phyloP scores from a whole-genome alignment of 768 basidiomycete species.

The Mycena galopus region DNA sequence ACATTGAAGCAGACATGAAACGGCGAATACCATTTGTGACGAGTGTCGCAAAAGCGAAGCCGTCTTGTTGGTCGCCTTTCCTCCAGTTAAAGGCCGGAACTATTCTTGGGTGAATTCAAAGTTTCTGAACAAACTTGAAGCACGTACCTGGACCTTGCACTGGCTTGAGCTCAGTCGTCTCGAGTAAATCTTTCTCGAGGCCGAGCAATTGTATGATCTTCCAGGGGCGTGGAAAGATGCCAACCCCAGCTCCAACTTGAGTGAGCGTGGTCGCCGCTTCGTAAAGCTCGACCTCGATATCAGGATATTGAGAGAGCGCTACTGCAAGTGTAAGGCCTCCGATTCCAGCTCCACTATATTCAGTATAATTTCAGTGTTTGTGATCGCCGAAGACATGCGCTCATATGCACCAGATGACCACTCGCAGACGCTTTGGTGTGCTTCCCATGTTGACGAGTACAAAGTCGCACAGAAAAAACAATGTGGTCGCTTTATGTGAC shows the following conservation, averaged over 20 bases:
- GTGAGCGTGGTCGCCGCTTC: constrained; percentile 64
- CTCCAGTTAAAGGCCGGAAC: constrained; percentile 68
- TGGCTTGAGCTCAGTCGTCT: constrained; percentile 51
- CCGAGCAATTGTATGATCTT: constrained; percentile 60
- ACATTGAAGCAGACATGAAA: constrained; percentile 1
- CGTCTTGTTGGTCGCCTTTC: constrained; percentile 70
- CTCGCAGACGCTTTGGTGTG: constrained; percentile 55
- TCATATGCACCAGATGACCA: constrained; percentile 67
- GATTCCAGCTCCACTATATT: constrained; percentile 66
- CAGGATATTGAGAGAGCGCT: constrained; percentile 61
- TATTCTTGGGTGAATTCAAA: constrained; percentile 40
- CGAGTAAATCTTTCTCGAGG: constrained; percentile 61
- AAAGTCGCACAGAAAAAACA: neutral
- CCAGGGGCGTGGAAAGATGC: constrained; percentile 66
- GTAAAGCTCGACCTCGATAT: constrained; percentile 70
- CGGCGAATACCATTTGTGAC: constrained; percentile 66
- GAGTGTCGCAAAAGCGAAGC: constrained; percentile 66
- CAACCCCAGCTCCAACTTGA: constrained; percentile 74
- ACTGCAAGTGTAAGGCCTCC: constrained; percentile 63
- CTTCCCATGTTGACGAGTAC: constrained; percentile 22
- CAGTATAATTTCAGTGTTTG: constrained; percentile 12
- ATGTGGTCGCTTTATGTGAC: too few relatives aligned
- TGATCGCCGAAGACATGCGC: constrained; percentile 28
- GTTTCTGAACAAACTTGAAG: neutral
- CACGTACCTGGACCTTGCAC: constrained; percentile 56